These are phyloP conservation scores for Sonneratia caseolaris DNA, from an alignment of 345 rosid genomes.

Conservation along the genomic window DNA sequence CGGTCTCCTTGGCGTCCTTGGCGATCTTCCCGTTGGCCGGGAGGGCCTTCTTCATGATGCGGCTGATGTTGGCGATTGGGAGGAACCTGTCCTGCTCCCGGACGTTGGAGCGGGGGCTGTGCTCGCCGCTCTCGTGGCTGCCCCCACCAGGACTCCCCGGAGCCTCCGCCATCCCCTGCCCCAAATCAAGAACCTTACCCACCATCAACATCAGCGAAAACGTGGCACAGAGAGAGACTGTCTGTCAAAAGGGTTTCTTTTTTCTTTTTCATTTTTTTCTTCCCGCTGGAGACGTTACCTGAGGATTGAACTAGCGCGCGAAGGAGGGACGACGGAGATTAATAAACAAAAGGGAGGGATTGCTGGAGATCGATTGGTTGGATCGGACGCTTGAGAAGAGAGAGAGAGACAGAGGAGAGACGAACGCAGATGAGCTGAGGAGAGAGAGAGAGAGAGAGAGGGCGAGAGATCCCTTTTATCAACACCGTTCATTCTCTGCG, in stretches of 20 bases:
- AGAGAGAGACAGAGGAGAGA: neutral
- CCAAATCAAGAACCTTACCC: constrained; percentile 1
- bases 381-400: constrained; percentile 5
- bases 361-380: constrained; percentile 4
- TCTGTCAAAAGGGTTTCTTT: neutral
- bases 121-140: constrained; percentile 54
- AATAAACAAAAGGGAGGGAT: neutral
- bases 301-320: neutral
- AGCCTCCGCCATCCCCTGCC: constrained; percentile 34
- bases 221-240: neutral
- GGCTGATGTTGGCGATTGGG: constrained; percentile 90
- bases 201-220: neutral
- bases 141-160: constrained; percentile 50
- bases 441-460: neutral
- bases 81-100: constrained; percentile 94
- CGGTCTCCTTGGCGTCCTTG: constrained; percentile 91
- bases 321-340: neutral
- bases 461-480: neutral
- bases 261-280: neutral
- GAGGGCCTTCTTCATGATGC: constrained; percentile 94
- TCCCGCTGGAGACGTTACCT: neutral
- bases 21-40: constrained; percentile 94
- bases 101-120: constrained; percentile 59
- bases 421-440: neutral
- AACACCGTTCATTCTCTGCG: neutral